These are phyloP conservation scores for Venturia pyrina DNA, from an alignment of 2,329 filamentous ascomycete species.

Conservation along the genomic window DNA sequence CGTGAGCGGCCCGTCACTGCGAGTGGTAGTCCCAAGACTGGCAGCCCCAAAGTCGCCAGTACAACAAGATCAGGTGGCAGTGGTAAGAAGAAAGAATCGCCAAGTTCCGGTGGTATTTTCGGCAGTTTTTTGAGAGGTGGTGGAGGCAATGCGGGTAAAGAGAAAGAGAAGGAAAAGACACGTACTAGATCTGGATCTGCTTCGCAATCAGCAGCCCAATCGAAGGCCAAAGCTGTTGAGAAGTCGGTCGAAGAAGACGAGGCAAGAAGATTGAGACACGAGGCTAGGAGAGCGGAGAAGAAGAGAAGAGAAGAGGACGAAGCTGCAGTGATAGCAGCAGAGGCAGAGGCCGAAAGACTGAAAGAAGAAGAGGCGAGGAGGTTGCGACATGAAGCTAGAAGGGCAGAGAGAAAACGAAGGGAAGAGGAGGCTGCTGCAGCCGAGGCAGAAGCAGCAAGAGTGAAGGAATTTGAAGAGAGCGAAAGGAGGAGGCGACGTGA, in stretches of 20 bases:
- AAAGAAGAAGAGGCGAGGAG: constrained; percentile 3
- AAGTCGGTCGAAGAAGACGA: constrained; percentile 2
- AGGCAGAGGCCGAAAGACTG: neutral
- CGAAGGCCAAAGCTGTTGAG: neutral
- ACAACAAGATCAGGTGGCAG: neutral
- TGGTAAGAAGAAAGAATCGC: neutral
- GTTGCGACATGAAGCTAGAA: neutral
- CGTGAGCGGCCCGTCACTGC: neutral
- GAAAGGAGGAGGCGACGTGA: constrained; percentile 4
- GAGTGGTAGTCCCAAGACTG: neutral
- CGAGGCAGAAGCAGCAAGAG: neutral
- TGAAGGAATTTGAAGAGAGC: neutral
- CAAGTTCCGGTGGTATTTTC: neutral
- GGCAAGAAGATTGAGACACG: neutral
- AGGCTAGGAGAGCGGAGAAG: neutral
- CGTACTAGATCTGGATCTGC: neutral
- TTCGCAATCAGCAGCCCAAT: neutral
- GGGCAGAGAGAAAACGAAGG: neutral
- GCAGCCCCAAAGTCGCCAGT: neutral
- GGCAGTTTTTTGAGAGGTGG: neutral
- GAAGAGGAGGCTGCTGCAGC: constrained; percentile 1
- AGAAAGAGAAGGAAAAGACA: neutral
- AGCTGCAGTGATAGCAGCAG: neutral
- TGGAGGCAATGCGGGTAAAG: neutral
- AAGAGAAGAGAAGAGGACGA: constrained; percentile 3